Percentiles rank a stretch among this genome's conserved stretches.
Conservation (phyloP, 1,284 basidiomycete genomes). For the Ustilago sp. region DNA sequence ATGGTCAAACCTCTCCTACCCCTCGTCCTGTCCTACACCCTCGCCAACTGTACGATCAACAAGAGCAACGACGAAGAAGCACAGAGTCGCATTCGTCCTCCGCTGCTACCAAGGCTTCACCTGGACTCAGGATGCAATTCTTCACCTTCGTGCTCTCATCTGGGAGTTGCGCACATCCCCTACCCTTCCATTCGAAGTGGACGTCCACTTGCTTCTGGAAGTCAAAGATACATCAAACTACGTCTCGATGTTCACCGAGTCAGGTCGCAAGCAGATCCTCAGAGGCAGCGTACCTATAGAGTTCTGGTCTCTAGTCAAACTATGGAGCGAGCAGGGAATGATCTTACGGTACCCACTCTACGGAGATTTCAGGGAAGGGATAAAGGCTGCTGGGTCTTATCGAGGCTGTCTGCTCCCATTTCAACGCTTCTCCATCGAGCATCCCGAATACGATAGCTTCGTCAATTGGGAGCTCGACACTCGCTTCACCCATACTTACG, state of each 20-base stretch:
- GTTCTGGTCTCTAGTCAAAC: slow-evolving; percentile 27
- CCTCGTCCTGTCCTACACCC: not conserved
- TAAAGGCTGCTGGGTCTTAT: slow-evolving; percentile 29
- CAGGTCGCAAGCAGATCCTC: slow-evolving; percentile 21
- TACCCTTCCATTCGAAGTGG: slow-evolving; percentile 15
- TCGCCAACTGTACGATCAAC: not conserved
- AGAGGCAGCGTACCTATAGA: slow-evolving; percentile 28
- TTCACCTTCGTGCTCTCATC: slow-evolving; percentile 28
- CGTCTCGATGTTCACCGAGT: slow-evolving; percentile 21
- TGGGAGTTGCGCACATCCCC: slow-evolving; percentile 24
- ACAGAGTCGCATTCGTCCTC: slow-evolving; percentile 24
- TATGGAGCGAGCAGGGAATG: slow-evolving; percentile 28
- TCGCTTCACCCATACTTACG: slow-evolving; percentile 32
- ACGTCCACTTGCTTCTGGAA: slow-evolving; percentile 28
- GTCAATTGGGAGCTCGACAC: slow-evolving; percentile 40
- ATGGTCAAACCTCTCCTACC: slow-evolving; percentile 9
- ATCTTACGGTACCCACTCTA: slow-evolving; percentile 22
- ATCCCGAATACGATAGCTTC: slow-evolving; percentile 18
- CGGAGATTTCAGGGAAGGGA: slow-evolving; percentile 27
- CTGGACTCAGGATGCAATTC: slow-evolving; percentile 20
- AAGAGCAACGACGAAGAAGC: not conserved
- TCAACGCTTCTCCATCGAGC: slow-evolving; percentile 26
- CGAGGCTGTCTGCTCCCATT: slow-evolving; percentile 29
- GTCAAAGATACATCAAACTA: slow-evolving; percentile 22
- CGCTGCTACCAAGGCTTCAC: slow-evolving; percentile 22